phyloP scores from a whole-genome alignment of 768 basidiomycete species.

The Paxillus involutus region DNA sequence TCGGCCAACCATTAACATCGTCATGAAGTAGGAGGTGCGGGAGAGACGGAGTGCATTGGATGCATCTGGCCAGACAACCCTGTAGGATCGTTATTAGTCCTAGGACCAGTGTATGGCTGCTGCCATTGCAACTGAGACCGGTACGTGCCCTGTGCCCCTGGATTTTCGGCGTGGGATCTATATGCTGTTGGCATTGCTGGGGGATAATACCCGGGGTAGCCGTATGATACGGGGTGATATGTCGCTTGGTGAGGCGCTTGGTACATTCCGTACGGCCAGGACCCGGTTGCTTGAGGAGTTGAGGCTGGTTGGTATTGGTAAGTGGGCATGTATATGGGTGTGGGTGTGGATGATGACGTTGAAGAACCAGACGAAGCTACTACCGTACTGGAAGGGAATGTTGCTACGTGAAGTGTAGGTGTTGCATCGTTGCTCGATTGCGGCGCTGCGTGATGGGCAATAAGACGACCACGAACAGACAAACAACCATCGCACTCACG shows the following conservation, averaged over 20 bases:
- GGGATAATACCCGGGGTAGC: constrained; percentile 25
- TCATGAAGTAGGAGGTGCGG: background rate
- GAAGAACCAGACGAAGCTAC: constrained; percentile 21
- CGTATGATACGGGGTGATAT: constrained; percentile 19
- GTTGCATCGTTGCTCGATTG: constrained; percentile 9
- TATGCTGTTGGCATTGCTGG: constrained; percentile 8
- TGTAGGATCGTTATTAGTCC: constrained; percentile 35
- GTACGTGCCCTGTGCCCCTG: constrained; percentile 23
- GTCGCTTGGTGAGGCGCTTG: constrained; percentile 17
- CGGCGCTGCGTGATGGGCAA: constrained; percentile 12
- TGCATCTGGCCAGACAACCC: constrained; percentile 18
- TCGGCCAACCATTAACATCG: background rate
- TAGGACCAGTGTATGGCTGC: constrained; percentile 35
- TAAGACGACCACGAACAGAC: constrained; percentile 5
- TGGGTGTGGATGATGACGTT: constrained; percentile 15
- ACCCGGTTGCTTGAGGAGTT: constrained; percentile 20
- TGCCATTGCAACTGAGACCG: constrained; percentile 35
- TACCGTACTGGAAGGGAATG: constrained; percentile 21
- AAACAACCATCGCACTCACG: constrained; percentile 36
- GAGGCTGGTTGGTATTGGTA: constrained; percentile 22
- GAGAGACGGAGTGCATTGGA: constrained; percentile 3
- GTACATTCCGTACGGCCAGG: constrained; percentile 35
- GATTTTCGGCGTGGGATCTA: constrained; percentile 13
- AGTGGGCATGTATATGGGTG: constrained; percentile 19
- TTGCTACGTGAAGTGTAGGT: constrained; percentile 21